phyloP scores from a whole-genome alignment of 371 early-diverging fungal genomes.

The Actinomortierella ambigua region DNA sequence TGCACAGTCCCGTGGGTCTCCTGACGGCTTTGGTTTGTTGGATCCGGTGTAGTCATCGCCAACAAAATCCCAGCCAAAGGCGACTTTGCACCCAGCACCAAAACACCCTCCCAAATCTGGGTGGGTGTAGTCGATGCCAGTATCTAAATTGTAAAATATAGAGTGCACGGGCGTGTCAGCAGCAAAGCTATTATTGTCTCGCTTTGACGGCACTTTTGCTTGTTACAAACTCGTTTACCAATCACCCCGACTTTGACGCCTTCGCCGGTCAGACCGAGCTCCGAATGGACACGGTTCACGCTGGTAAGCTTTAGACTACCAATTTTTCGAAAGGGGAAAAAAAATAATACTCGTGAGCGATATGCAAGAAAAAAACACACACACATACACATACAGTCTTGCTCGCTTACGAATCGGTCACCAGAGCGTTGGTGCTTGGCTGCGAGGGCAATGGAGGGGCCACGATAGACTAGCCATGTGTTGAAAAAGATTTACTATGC shows the following conservation, averaged over 20 bases:
- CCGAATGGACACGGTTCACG: slow-evolving; percentile 17
- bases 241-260: slow-evolving; percentile 71
- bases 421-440: slow-evolving; percentile 11
- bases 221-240: too few relatives aligned
- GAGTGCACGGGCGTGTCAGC: too few relatives aligned
- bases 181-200: slow-evolving; percentile 8
- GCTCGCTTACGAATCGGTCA: slow-evolving; percentile 33
- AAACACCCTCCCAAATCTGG: slow-evolving; percentile 70
- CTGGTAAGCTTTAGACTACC: slow-evolving; percentile 45
- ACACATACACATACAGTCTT: too few relatives aligned
- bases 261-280: slow-evolving; percentile 49
- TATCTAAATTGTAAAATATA: too few relatives aligned
- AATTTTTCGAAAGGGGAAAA: background rate
- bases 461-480: slow-evolving; percentile 29
- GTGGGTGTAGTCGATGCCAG: slow-evolving; percentile 65
- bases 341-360: background rate
- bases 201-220: background rate
- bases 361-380: background rate
- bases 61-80: slow-evolving; percentile 60
- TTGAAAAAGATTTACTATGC: background rate
- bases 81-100: slow-evolving; percentile 56
- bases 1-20: slow-evolving; percentile 60
- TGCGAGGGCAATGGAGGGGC: slow-evolving; percentile 19
- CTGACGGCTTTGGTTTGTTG: slow-evolving; percentile 50
- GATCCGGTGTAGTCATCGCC: slow-evolving; percentile 52